Conservation (phyloP, 192 early-diverging fungal genomes). For the Backusella mclennaniae region DNA sequence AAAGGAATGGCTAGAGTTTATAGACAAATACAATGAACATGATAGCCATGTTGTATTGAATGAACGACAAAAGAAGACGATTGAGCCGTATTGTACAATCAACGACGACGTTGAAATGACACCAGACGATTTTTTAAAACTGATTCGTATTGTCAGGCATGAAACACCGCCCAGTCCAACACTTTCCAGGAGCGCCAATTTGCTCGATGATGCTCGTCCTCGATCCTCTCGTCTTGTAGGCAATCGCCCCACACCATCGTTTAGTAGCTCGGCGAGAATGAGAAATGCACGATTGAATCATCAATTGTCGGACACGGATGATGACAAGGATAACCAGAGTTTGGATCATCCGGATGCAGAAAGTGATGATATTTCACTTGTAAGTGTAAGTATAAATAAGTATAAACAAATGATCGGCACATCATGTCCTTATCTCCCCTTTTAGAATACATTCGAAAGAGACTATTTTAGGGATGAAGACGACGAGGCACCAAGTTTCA, state of each 20-base stretch:
- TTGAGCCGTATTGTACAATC: constrained; percentile 27
- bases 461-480: background rate
- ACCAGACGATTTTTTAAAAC: constrained; percentile 39
- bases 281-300: background rate
- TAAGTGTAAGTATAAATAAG: background rate
- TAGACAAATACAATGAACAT: constrained; percentile 32
- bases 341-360: background rate
- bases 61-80: constrained; percentile 26
- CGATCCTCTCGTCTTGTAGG: background rate
- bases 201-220: background rate
- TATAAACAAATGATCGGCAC: background rate
- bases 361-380: background rate
- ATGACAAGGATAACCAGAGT: background rate
- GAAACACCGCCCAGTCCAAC: background rate
- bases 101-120: constrained; percentile 44
- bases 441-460: constrained; percentile 1
- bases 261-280: background rate
- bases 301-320: background rate
- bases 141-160: constrained; percentile 17
- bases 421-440: background rate
- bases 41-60: constrained; percentile 25
- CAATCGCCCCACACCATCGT: background rate
- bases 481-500: background rate
- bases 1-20: constrained; percentile 27
- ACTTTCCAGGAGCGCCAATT: background rate